These are phyloP conservation scores for Penicillium thymicola DNA, from an alignment of 2,329 filamentous ascomycete species.

Conservation along the genomic window DNA sequence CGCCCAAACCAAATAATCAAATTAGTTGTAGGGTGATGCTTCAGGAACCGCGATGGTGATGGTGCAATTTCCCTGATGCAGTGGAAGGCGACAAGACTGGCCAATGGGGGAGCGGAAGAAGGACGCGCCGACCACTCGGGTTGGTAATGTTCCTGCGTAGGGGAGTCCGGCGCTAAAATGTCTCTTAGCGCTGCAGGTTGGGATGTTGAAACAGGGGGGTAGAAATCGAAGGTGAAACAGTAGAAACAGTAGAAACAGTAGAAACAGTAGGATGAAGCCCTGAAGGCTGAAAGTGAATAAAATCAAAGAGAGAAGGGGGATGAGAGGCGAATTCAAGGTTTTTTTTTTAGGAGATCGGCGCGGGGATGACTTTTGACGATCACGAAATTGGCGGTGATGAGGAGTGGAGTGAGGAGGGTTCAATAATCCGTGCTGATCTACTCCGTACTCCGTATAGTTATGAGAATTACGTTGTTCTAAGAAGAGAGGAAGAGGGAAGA, in stretches of 20 bases:
- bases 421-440: not conserved
- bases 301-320: not conserved
- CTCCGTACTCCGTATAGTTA: too few relatives aligned
- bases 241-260: not conserved
- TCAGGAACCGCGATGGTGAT: conserved; percentile 19
- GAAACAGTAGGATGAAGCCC: not conserved
- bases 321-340: conserved; percentile 8
- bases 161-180: conserved; percentile 17
- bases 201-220: not conserved
- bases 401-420: conserved; percentile 4
- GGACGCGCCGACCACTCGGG: conserved; percentile 19
- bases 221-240: not conserved
- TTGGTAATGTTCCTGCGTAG: conserved; percentile 13
- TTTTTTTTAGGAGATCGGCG: conserved; percentile 20
- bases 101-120: conserved; percentile 17
- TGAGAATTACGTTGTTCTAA: not conserved
- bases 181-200: not conserved
- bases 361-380: conserved; percentile 22
- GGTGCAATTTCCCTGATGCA: conserved; percentile 14
- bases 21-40: conserved; percentile 10
- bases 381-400: conserved; percentile 10
- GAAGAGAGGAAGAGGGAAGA: not conserved
- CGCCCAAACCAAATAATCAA: conserved; percentile 6
- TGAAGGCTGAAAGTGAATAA: not conserved
- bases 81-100: conserved; percentile 16